Percentiles rank a stretch among this genome's conserved stretches.
Evolutionary conservation across 306 rosid species (phyloP).

Genomic region (Prunus armeniaca): DNA sequence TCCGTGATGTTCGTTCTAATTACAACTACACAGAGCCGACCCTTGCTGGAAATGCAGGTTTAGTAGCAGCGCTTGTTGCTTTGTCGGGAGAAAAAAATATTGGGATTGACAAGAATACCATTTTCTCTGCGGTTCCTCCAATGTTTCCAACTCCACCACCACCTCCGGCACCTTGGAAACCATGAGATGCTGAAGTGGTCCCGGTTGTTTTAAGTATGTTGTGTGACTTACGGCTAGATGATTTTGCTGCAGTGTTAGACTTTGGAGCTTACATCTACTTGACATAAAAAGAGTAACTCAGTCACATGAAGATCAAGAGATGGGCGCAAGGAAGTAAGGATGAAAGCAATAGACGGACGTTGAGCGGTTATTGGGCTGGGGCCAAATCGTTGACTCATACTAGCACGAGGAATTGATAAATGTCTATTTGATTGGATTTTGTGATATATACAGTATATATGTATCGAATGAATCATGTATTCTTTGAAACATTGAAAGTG

Average conservation of each 20-base stretch:
- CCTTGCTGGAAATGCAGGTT: slow-evolving; percentile 93
- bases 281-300: slow-evolving; percentile 35
- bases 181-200: slow-evolving; percentile 33
- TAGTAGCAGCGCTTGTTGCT: slow-evolving; percentile 86
- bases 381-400: slow-evolving; percentile 13
- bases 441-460: slow-evolving; percentile 61
- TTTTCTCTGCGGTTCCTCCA: slow-evolving; percentile 94
- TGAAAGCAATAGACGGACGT: slow-evolving; percentile 16
- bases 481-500: slow-evolving; percentile 61
- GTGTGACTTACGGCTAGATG: slow-evolving; percentile 37
- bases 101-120: slow-evolving; percentile 77
- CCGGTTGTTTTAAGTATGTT: slow-evolving; percentile 32
- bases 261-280: slow-evolving; percentile 28
- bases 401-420: slow-evolving; percentile 32
- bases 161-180: slow-evolving; percentile 99
- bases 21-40: slow-evolving; percentile 98
- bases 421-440: slow-evolving; percentile 37
- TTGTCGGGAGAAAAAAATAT: slow-evolving; percentile 73
- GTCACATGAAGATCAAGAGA: slow-evolving; percentile 34
- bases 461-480: slow-evolving; percentile 49
- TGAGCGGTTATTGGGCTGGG: slow-evolving; percentile 28
- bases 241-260: slow-evolving; percentile 39
- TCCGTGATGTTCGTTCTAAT: slow-evolving; percentile 80
- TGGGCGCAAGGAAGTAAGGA: slow-evolving; percentile 20
- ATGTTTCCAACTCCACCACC: slow-evolving; percentile 99